A percentile compares a stretch with the other conserved stretches of the same genome.
Evolutionary conservation across 2,329 filamentous ascomycete genomes (phyloP).

Genomic region (Neophaeococcomyces mojaviensis): DNA sequence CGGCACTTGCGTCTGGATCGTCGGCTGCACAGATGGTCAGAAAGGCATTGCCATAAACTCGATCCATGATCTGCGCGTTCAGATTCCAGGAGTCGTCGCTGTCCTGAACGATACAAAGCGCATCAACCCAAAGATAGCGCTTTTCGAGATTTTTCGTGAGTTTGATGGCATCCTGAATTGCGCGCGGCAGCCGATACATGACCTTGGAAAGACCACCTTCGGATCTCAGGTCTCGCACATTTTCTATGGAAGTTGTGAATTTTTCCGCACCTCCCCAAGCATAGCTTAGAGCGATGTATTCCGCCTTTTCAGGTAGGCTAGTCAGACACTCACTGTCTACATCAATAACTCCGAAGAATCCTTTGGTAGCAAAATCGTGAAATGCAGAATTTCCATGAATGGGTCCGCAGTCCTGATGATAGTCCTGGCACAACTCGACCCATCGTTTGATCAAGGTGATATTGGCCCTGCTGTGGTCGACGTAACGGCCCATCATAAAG

Average conservation of each 20-base stretch:
- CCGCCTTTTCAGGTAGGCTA: background rate
- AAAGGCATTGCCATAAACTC: slow-evolving; percentile 28
- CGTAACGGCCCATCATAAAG: too few species aligned
- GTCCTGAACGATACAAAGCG: slow-evolving; percentile 21
- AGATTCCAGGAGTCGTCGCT: slow-evolving; percentile 23
- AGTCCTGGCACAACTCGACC: too few species aligned
- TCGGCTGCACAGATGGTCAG: slow-evolving; percentile 31
- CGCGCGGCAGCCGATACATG: background rate
- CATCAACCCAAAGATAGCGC: background rate
- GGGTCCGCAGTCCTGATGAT: too few species aligned
- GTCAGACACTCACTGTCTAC: background rate
- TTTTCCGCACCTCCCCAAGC: background rate
- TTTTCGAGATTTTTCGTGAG: background rate
- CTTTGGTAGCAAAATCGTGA: too few species aligned
- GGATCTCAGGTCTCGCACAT: background rate
- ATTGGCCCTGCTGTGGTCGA: too few species aligned
- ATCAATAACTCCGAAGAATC: background rate
- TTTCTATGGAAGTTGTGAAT: background rate
- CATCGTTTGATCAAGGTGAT: too few species aligned
- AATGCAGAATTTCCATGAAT: too few species aligned
- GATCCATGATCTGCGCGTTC: slow-evolving; percentile 27
- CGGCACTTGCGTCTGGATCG: slow-evolving; percentile 17
- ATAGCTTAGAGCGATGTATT: background rate
- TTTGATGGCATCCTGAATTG: background rate
- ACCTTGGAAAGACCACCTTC: background rate